These are phyloP conservation scores for Silene noctiflora DNA, from an alignment of 179 eudicot species.

Conservation along the genomic window DNA sequence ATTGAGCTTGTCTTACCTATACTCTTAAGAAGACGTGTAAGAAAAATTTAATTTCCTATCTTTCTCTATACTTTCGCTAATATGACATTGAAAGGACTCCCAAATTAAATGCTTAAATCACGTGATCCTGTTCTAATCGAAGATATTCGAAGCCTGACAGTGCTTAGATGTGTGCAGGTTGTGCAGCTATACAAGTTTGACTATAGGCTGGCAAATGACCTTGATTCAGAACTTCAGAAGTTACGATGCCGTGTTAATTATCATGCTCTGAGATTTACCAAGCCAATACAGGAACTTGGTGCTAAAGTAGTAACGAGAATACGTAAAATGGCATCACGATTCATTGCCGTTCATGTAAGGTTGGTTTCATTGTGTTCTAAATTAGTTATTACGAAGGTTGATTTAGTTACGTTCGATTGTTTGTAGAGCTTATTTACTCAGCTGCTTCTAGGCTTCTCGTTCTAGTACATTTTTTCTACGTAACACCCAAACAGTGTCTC, in stretches of 20 bases:
- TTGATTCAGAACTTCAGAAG: slow-evolving; percentile 79
- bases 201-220: slow-evolving; percentile 88
- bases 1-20: slow-evolving; percentile 78
- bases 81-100: background rate
- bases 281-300: slow-evolving; percentile 71
- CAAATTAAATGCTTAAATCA: background rate
- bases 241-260: slow-evolving; percentile 91
- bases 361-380: slow-evolving; percentile 26
- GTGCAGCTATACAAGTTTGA: slow-evolving; percentile 95
- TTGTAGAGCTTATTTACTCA: background rate
- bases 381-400: background rate
- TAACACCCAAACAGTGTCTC: background rate
- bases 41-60: slow-evolving; percentile 26
- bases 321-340: slow-evolving; percentile 74
- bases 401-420: background rate
- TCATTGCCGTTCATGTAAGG: slow-evolving; percentile 92
- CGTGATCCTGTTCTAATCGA: background rate
- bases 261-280: slow-evolving; percentile 82
- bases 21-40: slow-evolving; percentile 83
- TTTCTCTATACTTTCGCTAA: background rate
- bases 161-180: slow-evolving; percentile 50
- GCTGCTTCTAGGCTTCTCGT: background rate
- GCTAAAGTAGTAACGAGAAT: slow-evolving; percentile 60
- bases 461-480: background rate
- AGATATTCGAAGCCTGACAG: background rate